Conservation (phyloP, 805 yeast species). For the Cyberlindnera maclurae region DNA sequence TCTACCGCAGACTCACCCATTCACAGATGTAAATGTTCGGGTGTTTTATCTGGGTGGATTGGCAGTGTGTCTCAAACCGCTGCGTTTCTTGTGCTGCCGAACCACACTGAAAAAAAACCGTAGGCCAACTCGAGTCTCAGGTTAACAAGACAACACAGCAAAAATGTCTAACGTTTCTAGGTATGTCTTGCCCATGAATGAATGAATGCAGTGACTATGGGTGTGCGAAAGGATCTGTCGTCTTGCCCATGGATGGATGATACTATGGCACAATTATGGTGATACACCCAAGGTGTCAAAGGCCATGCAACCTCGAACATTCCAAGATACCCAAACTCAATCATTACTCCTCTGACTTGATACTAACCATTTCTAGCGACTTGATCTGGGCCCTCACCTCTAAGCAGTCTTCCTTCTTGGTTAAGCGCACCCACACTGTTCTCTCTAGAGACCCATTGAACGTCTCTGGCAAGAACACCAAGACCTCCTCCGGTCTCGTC, state of each 20-base stretch:
- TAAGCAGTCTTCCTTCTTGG: conserved; percentile 38
- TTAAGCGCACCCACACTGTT: conserved; percentile 37
- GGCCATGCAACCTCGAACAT: too few species aligned
- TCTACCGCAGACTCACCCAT: too few species aligned
- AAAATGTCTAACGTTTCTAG: conserved; percentile 27
- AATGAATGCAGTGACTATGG: not conserved
- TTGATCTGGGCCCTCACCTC: conserved; percentile 47
- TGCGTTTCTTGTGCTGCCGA: not conserved
- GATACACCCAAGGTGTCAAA: too few species aligned
- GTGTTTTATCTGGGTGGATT: not conserved
- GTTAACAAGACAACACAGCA: not conserved
- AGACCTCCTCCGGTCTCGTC: conserved; percentile 40
- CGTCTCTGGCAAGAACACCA: conserved; percentile 39
- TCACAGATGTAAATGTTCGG: not conserved
- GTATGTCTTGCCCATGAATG: conserved; percentile 15
- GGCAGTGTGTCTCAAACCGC: too few species aligned
- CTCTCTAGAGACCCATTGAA: conserved; percentile 46
- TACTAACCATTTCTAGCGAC: conserved; percentile 30
- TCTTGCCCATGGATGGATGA: too few species aligned
- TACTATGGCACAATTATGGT: too few species aligned
- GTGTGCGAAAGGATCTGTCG: not conserved
- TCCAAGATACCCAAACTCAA: too few species aligned
- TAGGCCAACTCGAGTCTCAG: not conserved
- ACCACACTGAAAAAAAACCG: not conserved
- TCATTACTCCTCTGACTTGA: too few species aligned